A percentile compares a stretch with the other conserved stretches of the same genome.
These are phyloP conservation scores for Macrophomina pseudophaseolina DNA, from an alignment of 2,329 filamentous ascomycete species.

Conservation along the genomic window DNA sequence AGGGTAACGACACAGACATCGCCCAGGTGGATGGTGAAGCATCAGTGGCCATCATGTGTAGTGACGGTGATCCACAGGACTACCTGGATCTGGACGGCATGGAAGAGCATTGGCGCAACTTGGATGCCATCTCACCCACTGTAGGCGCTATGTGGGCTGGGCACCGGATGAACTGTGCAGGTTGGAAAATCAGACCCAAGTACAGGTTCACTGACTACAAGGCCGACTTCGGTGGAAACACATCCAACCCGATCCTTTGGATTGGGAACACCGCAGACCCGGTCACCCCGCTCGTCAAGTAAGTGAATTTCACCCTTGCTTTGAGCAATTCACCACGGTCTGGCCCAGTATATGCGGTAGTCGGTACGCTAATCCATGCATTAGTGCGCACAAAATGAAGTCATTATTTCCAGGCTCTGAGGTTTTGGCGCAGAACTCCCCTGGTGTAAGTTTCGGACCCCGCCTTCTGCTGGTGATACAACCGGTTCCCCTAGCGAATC, in stretches of 20 bases:
- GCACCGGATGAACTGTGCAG: constrained; percentile 45
- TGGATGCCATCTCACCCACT: constrained; percentile 41
- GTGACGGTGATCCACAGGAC: constrained; percentile 46
- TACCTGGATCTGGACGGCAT: constrained; percentile 37
- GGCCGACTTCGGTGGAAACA: constrained; percentile 43
- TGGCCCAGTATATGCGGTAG: no score
- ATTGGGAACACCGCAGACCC: constrained; percentile 64
- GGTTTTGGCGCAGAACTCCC: constrained; percentile 39
- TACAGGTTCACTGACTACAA: constrained; percentile 37
- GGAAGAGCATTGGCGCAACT: constrained; percentile 40
- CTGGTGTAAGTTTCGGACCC: constrained; percentile 30
- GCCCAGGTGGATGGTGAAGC: constrained; percentile 30
- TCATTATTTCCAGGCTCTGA: constrained; percentile 35
- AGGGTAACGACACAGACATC: constrained; percentile 33
- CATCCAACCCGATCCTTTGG: constrained; percentile 61
- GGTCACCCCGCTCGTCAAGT: constrained; percentile 59
- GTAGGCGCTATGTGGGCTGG: constrained; percentile 47
- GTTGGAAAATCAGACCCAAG: constrained; percentile 44
- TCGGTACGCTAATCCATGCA: neutral
- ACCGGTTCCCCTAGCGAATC: no score
- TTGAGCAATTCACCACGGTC: neutral
- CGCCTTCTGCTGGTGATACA: neutral
- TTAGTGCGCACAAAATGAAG: constrained; percentile 20
- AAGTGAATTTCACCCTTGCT: neutral
- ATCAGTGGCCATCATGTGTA: constrained; percentile 44